Percentiles rank a stretch among this genome's conserved stretches.
Evolutionary conservation across 2,329 filamentous ascomycete genomes (phyloP).

Genomic region (Mycosphaerelloides madeirae): DNA sequence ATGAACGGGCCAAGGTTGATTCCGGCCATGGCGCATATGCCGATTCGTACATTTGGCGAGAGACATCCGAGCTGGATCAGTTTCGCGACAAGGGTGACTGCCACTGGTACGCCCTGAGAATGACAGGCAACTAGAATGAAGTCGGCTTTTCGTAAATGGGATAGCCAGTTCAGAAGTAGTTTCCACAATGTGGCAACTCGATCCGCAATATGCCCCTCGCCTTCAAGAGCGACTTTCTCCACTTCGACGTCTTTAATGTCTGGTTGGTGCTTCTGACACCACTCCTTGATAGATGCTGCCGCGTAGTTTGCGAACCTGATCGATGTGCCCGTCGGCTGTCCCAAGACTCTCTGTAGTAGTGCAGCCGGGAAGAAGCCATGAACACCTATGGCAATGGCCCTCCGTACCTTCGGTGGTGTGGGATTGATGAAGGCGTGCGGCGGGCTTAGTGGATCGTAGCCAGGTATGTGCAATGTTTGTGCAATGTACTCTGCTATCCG

Average conservation of each 20-base stretch:
- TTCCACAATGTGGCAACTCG: slow-evolving; percentile 92
- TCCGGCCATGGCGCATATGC: slow-evolving; percentile 84
- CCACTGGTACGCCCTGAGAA: slow-evolving; percentile 91
- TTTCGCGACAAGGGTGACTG: slow-evolving; percentile 86
- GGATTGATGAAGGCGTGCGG: slow-evolving; percentile 66
- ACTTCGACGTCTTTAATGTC: slow-evolving; percentile 73
- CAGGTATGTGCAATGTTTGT: slow-evolving; percentile 31
- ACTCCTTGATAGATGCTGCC: slow-evolving; percentile 75
- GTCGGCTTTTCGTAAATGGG: slow-evolving; percentile 80
- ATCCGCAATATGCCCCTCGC: slow-evolving; percentile 86
- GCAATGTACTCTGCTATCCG: slow-evolving; percentile 35
- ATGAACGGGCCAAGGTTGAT: slow-evolving; percentile 90
- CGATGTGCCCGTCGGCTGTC: slow-evolving; percentile 92
- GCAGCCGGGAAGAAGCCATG: slow-evolving; percentile 90
- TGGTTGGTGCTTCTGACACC: slow-evolving; percentile 59
- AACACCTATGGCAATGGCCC: slow-evolving; percentile 86
- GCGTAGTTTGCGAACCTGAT: slow-evolving; percentile 86
- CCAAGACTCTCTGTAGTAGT: slow-evolving; percentile 82
- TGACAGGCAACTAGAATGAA: slow-evolving; percentile 90
- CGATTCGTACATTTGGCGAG: slow-evolving; percentile 63
- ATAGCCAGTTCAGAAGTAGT: slow-evolving; percentile 88
- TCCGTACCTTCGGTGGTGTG: slow-evolving; percentile 66
- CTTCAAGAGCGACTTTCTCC: slow-evolving; percentile 90
- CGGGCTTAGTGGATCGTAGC: slow-evolving; percentile 29
- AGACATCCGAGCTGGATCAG: slow-evolving; percentile 86